phyloP scores from a whole-genome alignment of 2,329 filamentous ascomycete genomes.

The Colletotrichum lentis region DNA sequence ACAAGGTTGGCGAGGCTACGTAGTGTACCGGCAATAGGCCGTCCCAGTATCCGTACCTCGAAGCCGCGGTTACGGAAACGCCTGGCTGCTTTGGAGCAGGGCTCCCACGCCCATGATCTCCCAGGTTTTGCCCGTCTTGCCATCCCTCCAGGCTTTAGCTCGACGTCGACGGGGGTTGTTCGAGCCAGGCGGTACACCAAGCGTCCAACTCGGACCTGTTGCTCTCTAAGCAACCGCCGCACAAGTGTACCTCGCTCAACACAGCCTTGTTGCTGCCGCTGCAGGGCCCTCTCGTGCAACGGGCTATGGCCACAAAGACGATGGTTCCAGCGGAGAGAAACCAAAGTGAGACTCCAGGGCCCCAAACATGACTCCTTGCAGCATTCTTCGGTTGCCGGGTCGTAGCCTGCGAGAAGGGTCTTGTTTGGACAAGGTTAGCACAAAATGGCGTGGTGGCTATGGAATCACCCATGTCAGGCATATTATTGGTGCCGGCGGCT shows the following conservation, averaged over 20 bases:
- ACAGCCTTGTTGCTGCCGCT: neutral
- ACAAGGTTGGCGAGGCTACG: constrained; percentile 37
- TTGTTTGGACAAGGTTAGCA: constrained; percentile 31
- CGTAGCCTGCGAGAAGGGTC: constrained; percentile 28
- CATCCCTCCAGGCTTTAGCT: constrained; percentile 31
- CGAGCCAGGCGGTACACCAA: constrained; percentile 23
- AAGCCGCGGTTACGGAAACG: constrained; percentile 30
- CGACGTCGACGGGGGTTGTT: constrained; percentile 12
- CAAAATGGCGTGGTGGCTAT: constrained; percentile 29
- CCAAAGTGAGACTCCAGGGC: constrained; percentile 31
- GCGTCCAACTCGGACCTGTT: constrained; percentile 12
- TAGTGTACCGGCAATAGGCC: neutral
- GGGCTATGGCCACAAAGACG: neutral
- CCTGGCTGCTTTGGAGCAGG: constrained; percentile 27
- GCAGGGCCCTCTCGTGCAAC: neutral
- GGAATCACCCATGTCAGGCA: constrained; percentile 3
- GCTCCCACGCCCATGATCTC: constrained; percentile 29
- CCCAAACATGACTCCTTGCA: constrained; percentile 20
- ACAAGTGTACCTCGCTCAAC: neutral
- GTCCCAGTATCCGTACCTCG: neutral
- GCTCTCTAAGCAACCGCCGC: constrained; percentile 7
- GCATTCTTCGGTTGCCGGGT: constrained; percentile 37
- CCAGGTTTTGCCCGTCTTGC: constrained; percentile 30
- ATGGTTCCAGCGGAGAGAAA: neutral
- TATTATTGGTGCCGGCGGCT: neutral